A percentile compares a stretch with the other conserved stretches of the same genome.
phyloP scores from a whole-genome alignment of 441 rosid genomes.

The Pelargonium citronellum region DNA sequence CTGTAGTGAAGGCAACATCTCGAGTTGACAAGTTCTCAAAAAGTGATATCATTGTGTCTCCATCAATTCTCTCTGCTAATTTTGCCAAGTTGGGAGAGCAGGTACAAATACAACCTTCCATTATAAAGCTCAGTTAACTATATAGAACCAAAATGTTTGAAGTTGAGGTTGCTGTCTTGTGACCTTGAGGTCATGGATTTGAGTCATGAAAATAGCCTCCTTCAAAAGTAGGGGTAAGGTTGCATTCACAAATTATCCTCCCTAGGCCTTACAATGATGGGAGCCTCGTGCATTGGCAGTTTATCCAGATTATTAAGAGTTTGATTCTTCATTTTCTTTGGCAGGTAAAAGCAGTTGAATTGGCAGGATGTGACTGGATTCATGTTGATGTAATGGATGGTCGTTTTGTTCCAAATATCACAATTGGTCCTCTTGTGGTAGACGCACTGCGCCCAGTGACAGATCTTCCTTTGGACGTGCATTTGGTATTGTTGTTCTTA shows the following conservation, averaged over 20 bases:
- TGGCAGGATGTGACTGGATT: constrained; percentile 98
- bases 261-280: no score
- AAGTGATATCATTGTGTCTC: constrained; percentile 78
- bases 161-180: no score
- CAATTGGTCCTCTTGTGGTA: constrained; percentile 94
- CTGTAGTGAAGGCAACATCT: constrained; percentile 63
- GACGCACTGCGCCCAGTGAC: constrained; percentile 93
- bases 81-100: constrained; percentile 88
- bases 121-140: neutral
- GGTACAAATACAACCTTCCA: constrained; percentile 31
- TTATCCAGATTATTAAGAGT: neutral
- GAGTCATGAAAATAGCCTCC: no score
- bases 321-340: constrained; percentile 24
- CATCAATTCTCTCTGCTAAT: constrained; percentile 89
- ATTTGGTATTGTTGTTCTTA: constrained; percentile 52
- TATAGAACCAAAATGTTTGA: neutral
- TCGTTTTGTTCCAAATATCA: constrained; percentile 95
- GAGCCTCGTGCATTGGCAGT: no score
- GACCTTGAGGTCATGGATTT: no score
- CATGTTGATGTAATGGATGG: constrained; percentile 99
- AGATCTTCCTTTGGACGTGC: constrained; percentile 96
- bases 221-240: no score
- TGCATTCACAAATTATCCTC: no score
- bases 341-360: constrained; percentile 93
- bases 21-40: constrained; percentile 90